Conservation (phyloP, 768 basidiomycete genomes). For the Leccinum rimulosum region DNA sequence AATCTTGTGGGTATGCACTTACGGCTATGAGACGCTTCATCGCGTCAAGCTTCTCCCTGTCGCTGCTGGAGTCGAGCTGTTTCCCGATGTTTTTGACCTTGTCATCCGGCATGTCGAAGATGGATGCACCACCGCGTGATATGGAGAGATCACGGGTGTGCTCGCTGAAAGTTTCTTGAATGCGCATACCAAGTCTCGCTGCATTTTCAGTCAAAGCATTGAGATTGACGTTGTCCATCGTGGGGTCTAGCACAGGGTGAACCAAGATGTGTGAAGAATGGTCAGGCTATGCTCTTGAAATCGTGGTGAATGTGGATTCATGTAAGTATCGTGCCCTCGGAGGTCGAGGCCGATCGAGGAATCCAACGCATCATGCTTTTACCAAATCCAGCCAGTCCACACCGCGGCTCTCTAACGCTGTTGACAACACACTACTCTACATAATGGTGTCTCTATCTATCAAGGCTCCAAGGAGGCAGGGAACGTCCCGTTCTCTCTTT, state of each 20-base stretch:
- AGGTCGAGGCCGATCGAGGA: background rate
- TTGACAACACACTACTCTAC: slow-evolving; percentile 4
- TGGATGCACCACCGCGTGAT: slow-evolving; percentile 50
- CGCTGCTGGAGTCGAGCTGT: slow-evolving; percentile 85
- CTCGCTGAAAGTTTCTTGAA: slow-evolving; percentile 82
- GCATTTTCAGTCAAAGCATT: slow-evolving; percentile 73
- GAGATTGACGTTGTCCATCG: slow-evolving; percentile 36
- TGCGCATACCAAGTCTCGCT: slow-evolving; percentile 73
- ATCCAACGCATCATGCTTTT: background rate
- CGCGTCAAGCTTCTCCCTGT: slow-evolving; percentile 89
- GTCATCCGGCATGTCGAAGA: slow-evolving; percentile 74
- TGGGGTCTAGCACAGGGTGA: slow-evolving; percentile 4
- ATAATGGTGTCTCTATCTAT: slow-evolving; percentile 20
- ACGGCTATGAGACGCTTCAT: slow-evolving; percentile 95
- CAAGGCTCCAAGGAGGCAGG: slow-evolving; percentile 85
- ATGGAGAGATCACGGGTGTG: slow-evolving; percentile 72
- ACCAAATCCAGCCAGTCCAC: background rate
- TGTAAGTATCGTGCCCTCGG: background rate
- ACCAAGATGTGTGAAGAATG: background rate
- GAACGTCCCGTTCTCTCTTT: slow-evolving; percentile 91
- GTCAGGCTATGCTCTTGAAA: background rate
- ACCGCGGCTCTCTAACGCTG: background rate
- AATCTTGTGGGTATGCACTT: slow-evolving; percentile 30
- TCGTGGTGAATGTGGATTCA: slow-evolving; percentile 7
- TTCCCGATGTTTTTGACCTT: slow-evolving; percentile 78